A percentile compares a stretch with the other conserved stretches of the same genome.
Evolutionary conservation across 2,329 filamentous ascomycete genomes (phyloP).

Genomic region (Sphaerulina vaccinii): DNA sequence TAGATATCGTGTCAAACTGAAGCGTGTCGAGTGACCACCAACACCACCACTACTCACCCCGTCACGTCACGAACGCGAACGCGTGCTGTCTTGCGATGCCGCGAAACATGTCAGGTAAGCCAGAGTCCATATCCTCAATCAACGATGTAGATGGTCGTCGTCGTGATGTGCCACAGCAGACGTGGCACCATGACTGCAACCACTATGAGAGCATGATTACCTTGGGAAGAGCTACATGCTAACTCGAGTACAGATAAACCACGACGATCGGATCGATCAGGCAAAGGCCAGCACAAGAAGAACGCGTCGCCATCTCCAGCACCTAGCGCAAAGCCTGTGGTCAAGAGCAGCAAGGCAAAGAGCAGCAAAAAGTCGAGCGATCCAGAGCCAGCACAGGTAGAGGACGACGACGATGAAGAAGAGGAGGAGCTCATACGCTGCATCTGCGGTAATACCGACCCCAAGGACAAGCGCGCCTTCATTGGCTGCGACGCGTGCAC

Average conservation of each 20-base stretch:
- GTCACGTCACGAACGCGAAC: constrained; percentile 3
- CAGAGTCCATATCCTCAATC: background rate
- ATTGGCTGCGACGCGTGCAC: constrained; percentile 91
- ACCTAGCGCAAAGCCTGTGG: constrained; percentile 31
- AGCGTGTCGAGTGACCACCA: background rate
- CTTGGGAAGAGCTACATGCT: background rate
- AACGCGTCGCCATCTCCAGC: constrained; percentile 64
- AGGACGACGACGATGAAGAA: constrained; percentile 54
- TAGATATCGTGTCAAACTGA: background rate
- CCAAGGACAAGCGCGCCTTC: constrained; percentile 86
- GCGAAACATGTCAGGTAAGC: constrained; percentile 28
- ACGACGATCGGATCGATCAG: constrained; percentile 89
- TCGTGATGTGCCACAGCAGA: background rate
- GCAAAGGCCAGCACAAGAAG: constrained; percentile 94
- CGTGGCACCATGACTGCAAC: background rate
- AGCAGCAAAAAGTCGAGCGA: constrained; percentile 45
- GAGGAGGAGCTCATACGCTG: constrained; percentile 71
- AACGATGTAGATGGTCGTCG: background rate
- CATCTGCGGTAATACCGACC: constrained; percentile 85
- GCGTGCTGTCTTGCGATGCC: constrained; percentile 2
- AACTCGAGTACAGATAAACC: constrained; percentile 64
- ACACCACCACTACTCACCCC: background rate
- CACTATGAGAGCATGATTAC: background rate
- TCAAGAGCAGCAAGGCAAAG: constrained; percentile 36
- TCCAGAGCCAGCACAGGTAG: constrained; percentile 35